Evolutionary conservation across 306 rosid genomes (phyloP), one percentile per base, ranked within the genome.

Genomic region (Castanea sativa): DNA sequence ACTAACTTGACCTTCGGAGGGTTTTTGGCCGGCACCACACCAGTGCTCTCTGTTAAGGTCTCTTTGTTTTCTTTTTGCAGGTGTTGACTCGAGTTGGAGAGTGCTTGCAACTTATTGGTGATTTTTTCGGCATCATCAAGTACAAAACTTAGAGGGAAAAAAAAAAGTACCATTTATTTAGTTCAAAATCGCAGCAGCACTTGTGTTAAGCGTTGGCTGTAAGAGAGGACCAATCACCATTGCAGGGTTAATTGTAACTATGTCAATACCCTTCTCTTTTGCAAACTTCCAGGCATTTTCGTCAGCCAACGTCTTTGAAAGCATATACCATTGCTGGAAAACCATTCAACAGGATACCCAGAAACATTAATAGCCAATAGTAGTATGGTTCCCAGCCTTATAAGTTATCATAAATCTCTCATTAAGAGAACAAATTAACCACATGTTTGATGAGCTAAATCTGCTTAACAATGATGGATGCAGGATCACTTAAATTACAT

Each of bases 221-320:
- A 94, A 87, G 63, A 94, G 88, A 82, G 97, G 92, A 65, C 97
- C 98, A 3, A 84, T 72, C 76, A 92, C 97, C 91, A 91, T 80
- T 55, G 89, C 74, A 56, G 98, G 97, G 82, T 88, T 88, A 65
- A 94, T 78, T 52, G 76, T 52, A 83, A 94, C 90, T 92, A 92
- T 78, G 85, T 94, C 97, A 77, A 92, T 86, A 21, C 63, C 88
- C 68, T 94, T 89, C 83, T 92, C 92, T 27, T 86, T 89, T 7
- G 43, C 93, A 80, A 94, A 92, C 81, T 89, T 89, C 97, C 98
- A 92, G 76, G 94, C 98, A 84, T 90, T 89, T 10, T 87, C 94
- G 86, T 94, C 98, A 33, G 97, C 97, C 84, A 94, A 85, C 69
- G 97, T 88, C 88, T 94, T 94, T 59, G 97, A 87, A 79, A 92